These are phyloP conservation scores for Meira nashicola DNA, from an alignment of 1,284 basidiomycete genomes.

Conservation along the genomic window DNA sequence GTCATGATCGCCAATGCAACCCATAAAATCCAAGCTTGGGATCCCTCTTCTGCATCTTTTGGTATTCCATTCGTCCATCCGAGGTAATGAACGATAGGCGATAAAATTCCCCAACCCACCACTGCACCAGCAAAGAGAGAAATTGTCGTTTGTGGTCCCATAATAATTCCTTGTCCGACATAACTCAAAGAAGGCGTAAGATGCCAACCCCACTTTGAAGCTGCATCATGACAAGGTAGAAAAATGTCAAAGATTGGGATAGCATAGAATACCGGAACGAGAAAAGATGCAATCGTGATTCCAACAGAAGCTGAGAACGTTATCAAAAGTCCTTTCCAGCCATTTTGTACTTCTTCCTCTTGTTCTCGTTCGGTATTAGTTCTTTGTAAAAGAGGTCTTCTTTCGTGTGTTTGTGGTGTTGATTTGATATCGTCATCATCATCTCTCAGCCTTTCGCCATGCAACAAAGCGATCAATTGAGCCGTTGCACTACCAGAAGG, in stretches of 20 bases:
- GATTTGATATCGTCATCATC: not conserved
- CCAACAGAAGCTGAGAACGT: slow-evolving; percentile 43
- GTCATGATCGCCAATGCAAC: slow-evolving; percentile 87
- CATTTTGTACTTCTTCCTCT: slow-evolving; percentile 14
- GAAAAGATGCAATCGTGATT: slow-evolving; percentile 60
- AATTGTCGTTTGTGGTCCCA: slow-evolving; percentile 89
- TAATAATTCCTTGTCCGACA: slow-evolving; percentile 72
- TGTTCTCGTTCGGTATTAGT: not conserved
- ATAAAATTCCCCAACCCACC: slow-evolving; percentile 88
- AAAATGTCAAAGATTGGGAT: slow-evolving; percentile 84
- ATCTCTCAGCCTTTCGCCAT: slow-evolving; percentile 55
- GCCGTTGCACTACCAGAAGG: slow-evolving; percentile 93
- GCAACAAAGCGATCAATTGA: slow-evolving; percentile 87
- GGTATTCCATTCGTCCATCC: slow-evolving; percentile 90
- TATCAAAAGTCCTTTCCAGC: slow-evolving; percentile 30
- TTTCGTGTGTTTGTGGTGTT: not conserved
- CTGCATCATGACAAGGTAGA: slow-evolving; percentile 58
- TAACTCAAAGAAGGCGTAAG: slow-evolving; percentile 81
- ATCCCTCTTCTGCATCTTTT: slow-evolving; percentile 73
- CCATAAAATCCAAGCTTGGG: slow-evolving; percentile 65
- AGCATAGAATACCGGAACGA: slow-evolving; percentile 84
- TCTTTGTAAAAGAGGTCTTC: not conserved
- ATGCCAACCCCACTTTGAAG: slow-evolving; percentile 86
- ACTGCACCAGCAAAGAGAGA: slow-evolving; percentile 94
- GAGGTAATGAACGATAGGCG: slow-evolving; percentile 71